phyloP scores from a whole-genome alignment of 2,329 filamentous ascomycete species.

The Purpureocillium lavendulum region DNA sequence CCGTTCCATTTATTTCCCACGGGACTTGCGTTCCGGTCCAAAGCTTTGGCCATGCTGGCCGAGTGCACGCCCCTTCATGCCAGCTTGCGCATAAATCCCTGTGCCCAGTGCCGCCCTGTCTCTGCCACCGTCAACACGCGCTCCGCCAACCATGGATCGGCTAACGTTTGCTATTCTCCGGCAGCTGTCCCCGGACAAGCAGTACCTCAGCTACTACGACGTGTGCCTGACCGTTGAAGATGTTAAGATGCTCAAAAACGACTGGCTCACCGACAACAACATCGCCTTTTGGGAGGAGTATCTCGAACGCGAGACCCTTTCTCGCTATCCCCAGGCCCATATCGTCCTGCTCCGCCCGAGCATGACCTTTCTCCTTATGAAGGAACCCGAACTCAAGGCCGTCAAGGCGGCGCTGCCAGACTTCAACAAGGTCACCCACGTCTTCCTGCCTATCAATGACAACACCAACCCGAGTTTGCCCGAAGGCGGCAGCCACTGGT shows the following conservation, averaged over 20 bases:
- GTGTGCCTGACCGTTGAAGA: slow-evolving; percentile 71
- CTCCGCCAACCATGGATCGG: no score
- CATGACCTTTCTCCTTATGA: slow-evolving; percentile 88
- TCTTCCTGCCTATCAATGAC: slow-evolving; percentile 95
- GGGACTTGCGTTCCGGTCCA: background rate
- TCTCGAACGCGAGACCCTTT: slow-evolving; percentile 82
- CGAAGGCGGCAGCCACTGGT: slow-evolving; percentile 95
- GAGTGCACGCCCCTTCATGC: no score
- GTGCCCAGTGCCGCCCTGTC: background rate
- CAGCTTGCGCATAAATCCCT: no score
- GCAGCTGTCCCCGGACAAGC: slow-evolving; percentile 39
- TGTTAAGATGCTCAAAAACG: slow-evolving; percentile 76
- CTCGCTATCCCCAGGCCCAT: slow-evolving; percentile 69
- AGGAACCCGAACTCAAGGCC: slow-evolving; percentile 49
- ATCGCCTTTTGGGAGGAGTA: slow-evolving; percentile 99
- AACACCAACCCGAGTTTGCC: slow-evolving; percentile 64
- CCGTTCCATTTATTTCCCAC: background rate
- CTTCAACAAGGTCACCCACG: slow-evolving; percentile 74
- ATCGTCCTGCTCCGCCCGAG: slow-evolving; percentile 87
- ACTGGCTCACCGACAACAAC: slow-evolving; percentile 97
- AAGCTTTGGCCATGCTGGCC: no score
- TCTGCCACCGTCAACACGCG: background rate
- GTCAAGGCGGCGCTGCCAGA: slow-evolving; percentile 67
- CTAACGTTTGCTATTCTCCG: background rate
- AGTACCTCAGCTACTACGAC: slow-evolving; percentile 33